These are phyloP conservation scores for Orbilia ellipsospora DNA, from an alignment of 2,329 filamentous ascomycete genomes.

Conservation along the genomic window DNA sequence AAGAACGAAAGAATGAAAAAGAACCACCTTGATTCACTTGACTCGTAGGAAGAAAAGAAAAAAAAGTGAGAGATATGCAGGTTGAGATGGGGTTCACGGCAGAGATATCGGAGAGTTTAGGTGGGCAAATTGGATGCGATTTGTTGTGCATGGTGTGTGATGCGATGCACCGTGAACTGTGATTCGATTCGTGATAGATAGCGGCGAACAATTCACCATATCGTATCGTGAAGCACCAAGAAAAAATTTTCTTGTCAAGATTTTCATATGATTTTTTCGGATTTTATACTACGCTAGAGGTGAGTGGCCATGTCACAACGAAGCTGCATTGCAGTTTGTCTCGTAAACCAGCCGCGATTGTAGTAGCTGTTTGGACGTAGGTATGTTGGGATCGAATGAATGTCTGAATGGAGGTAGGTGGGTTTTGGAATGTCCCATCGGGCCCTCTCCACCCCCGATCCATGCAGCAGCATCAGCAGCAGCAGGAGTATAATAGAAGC, in stretches of 20 bases:
- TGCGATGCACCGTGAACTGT: conserved; percentile 28
- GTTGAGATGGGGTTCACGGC: conserved; percentile 4
- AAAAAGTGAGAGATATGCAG: no score
- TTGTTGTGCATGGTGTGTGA: conserved; percentile 16
- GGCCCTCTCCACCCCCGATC: no score
- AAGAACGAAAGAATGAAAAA: no score
- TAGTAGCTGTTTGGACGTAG: no score
- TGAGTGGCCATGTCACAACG: conserved; percentile 27
- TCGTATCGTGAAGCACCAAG: neutral
- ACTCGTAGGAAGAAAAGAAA: neutral
- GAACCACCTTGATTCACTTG: neutral
- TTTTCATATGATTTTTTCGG: conserved; percentile 3
- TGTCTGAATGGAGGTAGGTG: no score
- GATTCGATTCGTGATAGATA: conserved; percentile 40
- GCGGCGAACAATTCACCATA: neutral
- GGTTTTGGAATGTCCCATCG: no score
- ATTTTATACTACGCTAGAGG: no score
- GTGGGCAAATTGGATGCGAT: conserved; percentile 4
- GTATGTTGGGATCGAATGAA: no score
- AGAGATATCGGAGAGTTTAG: conserved; percentile 24
- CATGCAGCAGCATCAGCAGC: no score
- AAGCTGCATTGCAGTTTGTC: conserved; percentile 36
- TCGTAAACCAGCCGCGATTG: no score
- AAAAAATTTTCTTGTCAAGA: neutral
- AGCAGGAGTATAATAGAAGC: no score